Base-by-base conservation (phyloP, 495 filamentous ascomycete species). In the Podospora fimiseda region DNA sequence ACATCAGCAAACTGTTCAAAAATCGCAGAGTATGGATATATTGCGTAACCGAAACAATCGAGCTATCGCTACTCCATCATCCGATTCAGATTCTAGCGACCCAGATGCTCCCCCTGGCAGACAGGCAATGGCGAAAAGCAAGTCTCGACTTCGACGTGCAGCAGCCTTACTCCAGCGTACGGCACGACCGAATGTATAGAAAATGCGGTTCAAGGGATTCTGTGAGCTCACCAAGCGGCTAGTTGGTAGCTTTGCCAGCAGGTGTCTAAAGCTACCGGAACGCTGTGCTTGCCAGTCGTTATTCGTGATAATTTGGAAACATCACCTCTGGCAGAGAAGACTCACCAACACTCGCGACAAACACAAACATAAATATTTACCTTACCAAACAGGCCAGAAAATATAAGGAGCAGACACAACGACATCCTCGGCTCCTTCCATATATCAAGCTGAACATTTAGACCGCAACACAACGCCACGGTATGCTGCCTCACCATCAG, bases 71-170 rank as follows among this genome's bases (percentile, higher is more conserved):
- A 19, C 51, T 22, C 24, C 41, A 15, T 36, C 39, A 39, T 53
- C 55, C 4, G 50, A 46, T n/a, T 49, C 39, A 8, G 47, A 36
- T 19, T 15, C 39, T 9, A 58, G 38, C 22, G 55, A 62, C 30
- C 60, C 60, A 36, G 57, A 53, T 16, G 51, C 19, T 11, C 16
- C 47, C 9, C 51, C 43, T 9, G 46, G 19, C 14, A 52, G 44
- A 13, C 38, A 16, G 6, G 51, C 7, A 4, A 16, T 62, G 33
- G 36, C 52, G 2, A 48, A 52, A 40, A 56, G 59, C 19, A 49
- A 53, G 43, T 50, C 53, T 2, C 53, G 62, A 21, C 51, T 65
- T 13, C 57, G 53, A 39, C 52, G 62, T 27, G 62, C 62, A 3
- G 54, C 60, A 39, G 55, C 52, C 5, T 38, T 65, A 19, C 51